phyloP scores from a whole-genome alignment of 2,329 filamentous ascomycete genomes.

The Aspergillus fischeri region DNA sequence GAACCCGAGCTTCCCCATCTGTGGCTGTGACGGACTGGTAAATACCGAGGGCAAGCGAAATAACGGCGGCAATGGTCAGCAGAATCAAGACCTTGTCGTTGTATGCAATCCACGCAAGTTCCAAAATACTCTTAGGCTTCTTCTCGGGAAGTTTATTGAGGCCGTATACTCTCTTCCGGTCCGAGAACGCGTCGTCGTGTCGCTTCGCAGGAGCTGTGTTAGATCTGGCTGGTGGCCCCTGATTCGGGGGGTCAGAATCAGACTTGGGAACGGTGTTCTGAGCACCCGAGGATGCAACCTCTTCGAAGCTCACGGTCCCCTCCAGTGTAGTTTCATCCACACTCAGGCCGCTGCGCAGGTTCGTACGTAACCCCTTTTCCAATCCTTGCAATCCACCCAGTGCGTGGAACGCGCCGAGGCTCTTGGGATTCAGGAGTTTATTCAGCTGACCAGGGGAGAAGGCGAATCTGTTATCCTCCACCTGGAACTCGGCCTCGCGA shows the following conservation, averaged over 20 bases:
- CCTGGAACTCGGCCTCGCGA: conserved; percentile 64
- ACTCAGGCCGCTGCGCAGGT: conserved; percentile 63
- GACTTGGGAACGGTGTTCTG: conserved; percentile 25
- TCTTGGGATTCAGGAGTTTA: conserved; percentile 79
- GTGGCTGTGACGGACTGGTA: conserved; percentile 64
- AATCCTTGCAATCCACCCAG: conserved; percentile 69
- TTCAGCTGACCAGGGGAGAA: conserved; percentile 69
- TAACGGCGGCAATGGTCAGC: conserved; percentile 65
- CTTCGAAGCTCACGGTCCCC: conserved; percentile 64
- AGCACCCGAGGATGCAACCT: conserved; percentile 43
- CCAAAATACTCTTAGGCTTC: conserved; percentile 65
- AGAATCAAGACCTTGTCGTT: conserved; percentile 77
- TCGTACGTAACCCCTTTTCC: conserved; percentile 67
- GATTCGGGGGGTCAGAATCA: conserved; percentile 15
- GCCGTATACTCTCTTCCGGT: conserved; percentile 67
- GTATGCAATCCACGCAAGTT: conserved; percentile 74
- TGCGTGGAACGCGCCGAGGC: conserved; percentile 67
- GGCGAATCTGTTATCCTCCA: conserved; percentile 66
- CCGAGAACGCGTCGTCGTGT: conserved; percentile 46
- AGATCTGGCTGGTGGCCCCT: conserved; percentile 2
- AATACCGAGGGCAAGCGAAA: conserved; percentile 70
- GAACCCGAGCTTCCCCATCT: conserved; percentile 55
- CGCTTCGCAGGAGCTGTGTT: conserved; percentile 16
- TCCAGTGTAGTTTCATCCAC: conserved; percentile 63
- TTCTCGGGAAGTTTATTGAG: conserved; percentile 65